phyloP scores from a whole-genome alignment of 768 basidiomycete genomes.

The Termitomyces titanicus region DNA sequence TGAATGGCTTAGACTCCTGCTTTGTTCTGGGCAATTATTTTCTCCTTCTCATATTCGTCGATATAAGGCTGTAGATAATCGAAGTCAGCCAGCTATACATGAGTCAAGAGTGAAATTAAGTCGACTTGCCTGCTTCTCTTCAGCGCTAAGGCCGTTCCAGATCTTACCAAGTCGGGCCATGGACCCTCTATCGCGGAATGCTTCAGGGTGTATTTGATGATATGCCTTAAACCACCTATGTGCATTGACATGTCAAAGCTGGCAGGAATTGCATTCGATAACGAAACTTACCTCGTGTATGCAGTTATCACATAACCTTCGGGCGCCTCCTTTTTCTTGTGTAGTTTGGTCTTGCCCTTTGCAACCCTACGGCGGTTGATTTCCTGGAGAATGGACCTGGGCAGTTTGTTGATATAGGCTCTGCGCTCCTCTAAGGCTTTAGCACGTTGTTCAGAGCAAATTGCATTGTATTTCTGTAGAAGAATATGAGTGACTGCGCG shows the following conservation, averaged over 20 bases:
- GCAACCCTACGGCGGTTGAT: constrained; percentile 29
- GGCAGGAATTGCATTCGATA: not conserved
- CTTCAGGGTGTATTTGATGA: not conserved
- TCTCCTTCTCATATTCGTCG: not conserved
- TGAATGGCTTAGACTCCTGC: not conserved
- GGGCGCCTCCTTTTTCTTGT: not conserved
- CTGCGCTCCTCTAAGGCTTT: constrained; percentile 18
- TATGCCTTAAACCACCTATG: not conserved
- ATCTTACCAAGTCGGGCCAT: not conserved
- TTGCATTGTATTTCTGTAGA: constrained; percentile 13
- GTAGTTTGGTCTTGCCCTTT: constrained; percentile 21
- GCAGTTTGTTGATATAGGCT: constrained; percentile 23
- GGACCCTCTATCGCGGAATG: too few species aligned
- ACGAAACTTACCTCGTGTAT: not conserved
- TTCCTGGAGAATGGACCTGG: constrained; percentile 17
- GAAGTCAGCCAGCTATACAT: not conserved
- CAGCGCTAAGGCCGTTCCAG: not conserved
- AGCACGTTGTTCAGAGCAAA: constrained; percentile 6
- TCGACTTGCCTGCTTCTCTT: not conserved
- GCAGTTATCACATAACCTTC: not conserved
- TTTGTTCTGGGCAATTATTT: not conserved
- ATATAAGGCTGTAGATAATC: not conserved
- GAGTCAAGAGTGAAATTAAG: not conserved
- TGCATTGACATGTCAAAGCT: not conserved
- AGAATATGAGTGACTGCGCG: constrained; percentile 6